Evolutionary conservation across 768 basidiomycete species (phyloP).

Genomic region (Kwoniella europaea): DNA sequence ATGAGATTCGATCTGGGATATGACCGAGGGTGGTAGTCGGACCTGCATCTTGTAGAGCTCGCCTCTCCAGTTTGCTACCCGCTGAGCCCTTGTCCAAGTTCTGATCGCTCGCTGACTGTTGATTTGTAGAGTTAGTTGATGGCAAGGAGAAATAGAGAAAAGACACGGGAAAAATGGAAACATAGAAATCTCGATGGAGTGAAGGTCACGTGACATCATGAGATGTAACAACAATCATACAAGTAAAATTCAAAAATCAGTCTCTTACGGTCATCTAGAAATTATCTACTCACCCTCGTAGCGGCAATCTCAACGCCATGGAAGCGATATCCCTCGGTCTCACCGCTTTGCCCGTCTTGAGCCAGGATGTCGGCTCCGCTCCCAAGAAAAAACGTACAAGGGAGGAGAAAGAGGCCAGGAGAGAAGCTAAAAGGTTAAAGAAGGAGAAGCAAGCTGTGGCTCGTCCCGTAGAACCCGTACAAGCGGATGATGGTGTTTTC

Average conservation of each 20-base stretch:
- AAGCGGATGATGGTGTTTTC: not conserved
- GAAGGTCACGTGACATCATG: not conserved
- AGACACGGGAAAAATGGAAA: not conserved
- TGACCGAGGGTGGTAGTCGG: slow-evolving; percentile 21
- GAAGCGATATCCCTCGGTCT: slow-evolving; percentile 6
- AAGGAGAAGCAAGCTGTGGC: not conserved
- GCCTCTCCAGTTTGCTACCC: not conserved
- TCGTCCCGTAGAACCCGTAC: not conserved
- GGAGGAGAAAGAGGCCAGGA: slow-evolving; percentile 14
- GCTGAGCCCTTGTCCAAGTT: not conserved
- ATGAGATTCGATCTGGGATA: slow-evolving; percentile 30
- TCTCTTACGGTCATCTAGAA: not conserved
- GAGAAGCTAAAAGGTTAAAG: slow-evolving; percentile 13
- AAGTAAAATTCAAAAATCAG: not conserved
- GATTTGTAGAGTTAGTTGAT: no score
- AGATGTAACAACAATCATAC: not conserved
- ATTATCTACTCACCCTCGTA: not conserved
- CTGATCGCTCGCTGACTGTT: no score
- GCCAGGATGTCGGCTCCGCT: not conserved
- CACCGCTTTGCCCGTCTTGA: not conserved
- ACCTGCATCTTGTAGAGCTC: slow-evolving; percentile 10
- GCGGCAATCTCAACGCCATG: not conserved
- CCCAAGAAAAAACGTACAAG: slow-evolving; percentile 12
- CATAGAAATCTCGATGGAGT: no score
- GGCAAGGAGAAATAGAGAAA: not conserved